These are phyloP conservation scores for Russula brevipes DNA, from an alignment of 768 basidiomycete genomes.

Conservation along the genomic window DNA sequence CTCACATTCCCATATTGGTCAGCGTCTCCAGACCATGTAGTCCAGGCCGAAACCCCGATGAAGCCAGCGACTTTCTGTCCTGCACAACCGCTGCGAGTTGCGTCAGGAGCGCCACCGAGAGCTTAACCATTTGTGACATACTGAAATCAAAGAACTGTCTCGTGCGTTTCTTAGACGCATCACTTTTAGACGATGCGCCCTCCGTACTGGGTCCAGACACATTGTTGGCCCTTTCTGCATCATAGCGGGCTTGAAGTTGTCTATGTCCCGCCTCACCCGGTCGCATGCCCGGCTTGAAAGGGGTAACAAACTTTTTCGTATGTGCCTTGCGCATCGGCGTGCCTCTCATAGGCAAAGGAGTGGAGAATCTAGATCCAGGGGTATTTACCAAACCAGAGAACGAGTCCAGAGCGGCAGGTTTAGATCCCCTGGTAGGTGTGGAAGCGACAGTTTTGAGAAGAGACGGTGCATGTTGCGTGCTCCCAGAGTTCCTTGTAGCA, in stretches of 20 bases:
- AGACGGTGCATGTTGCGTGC: not conserved
- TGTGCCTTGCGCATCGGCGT: constrained; percentile 12
- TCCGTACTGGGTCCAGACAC: not conserved
- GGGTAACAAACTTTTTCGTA: constrained; percentile 44
- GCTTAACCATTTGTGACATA: not conserved
- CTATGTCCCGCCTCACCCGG: constrained; percentile 40
- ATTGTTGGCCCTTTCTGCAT: not conserved
- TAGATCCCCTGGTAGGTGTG: constrained; percentile 10
- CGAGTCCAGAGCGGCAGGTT: not conserved
- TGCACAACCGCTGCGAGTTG: constrained; percentile 1
- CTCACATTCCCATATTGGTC: constrained; percentile 48
- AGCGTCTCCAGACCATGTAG: constrained; percentile 40
- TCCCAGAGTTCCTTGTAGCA: not conserved
- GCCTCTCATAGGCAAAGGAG: constrained; percentile 4
- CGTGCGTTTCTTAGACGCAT: not conserved
- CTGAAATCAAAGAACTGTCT: constrained; percentile 20
- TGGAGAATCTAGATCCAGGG: constrained; percentile 10
- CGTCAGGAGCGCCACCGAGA: not conserved
- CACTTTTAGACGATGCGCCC: not conserved
- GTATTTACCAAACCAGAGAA: not conserved
- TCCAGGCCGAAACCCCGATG: constrained; percentile 52
- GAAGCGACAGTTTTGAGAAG: not conserved
- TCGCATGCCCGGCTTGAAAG: constrained; percentile 52
- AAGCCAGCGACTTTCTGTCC: constrained; percentile 41
- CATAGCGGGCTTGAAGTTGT: constrained; percentile 17